Conservation (phyloP, 768 basidiomycete genomes). For the Tulasnella sp. region DNA sequence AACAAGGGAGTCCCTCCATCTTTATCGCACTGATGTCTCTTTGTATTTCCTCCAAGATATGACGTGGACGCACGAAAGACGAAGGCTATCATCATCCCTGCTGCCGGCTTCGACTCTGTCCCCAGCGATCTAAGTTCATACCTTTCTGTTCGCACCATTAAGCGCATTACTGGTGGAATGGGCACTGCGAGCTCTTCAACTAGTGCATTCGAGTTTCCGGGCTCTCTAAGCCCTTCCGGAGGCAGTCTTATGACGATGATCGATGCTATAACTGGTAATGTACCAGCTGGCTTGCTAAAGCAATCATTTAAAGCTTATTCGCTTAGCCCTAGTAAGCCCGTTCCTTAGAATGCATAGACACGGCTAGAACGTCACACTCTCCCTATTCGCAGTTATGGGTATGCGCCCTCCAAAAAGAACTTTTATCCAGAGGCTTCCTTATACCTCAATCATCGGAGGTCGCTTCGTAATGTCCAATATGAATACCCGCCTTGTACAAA, state of each 20-base stretch:
- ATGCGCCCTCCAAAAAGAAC: slow-evolving; percentile 21
- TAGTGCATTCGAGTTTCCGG: slow-evolving; percentile 36
- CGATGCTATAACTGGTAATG: slow-evolving; percentile 23
- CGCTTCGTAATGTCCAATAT: slow-evolving; percentile 34
- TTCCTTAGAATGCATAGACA: not conserved
- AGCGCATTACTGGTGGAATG: slow-evolving; percentile 26
- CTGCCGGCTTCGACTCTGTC: slow-evolving; percentile 65
- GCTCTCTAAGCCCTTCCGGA: slow-evolving; percentile 42
- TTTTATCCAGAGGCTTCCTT: slow-evolving; percentile 31
- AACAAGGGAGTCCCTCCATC: too few species aligned
- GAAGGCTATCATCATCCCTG: slow-evolving; percentile 63
- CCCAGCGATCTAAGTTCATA: slow-evolving; percentile 61
- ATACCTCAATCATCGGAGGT: slow-evolving; percentile 28
- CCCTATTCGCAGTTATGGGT: slow-evolving; percentile 24
- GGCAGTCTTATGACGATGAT: slow-evolving; percentile 41
- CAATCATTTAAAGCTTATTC: slow-evolving; percentile 29
- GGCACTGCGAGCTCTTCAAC: slow-evolving; percentile 40
- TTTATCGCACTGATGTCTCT: slow-evolving; percentile 4
- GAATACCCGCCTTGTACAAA: slow-evolving; percentile 41
- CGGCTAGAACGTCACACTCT: slow-evolving; percentile 13
- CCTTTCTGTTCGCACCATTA: slow-evolving; percentile 57
- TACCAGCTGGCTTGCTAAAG: slow-evolving; percentile 25
- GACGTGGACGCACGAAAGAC: slow-evolving; percentile 59
- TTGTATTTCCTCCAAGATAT: slow-evolving; percentile 34
- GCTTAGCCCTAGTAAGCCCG: slow-evolving; percentile 33